phyloP scores from a whole-genome alignment of 768 basidiomycete genomes.

The Leccinum arenicola region DNA sequence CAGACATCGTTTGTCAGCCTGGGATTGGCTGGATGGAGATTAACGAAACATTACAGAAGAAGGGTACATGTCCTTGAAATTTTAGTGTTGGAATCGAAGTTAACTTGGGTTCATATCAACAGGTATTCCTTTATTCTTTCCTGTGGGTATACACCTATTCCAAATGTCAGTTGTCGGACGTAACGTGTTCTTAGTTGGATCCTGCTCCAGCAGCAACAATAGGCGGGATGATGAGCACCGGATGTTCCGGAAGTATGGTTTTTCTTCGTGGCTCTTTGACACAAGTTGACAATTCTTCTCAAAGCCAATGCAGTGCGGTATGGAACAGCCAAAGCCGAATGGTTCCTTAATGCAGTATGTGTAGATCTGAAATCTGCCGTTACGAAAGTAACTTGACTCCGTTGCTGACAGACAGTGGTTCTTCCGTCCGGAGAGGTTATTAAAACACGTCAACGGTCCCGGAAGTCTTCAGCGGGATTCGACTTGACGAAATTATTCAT shows the following conservation, averaged over 20 bases:
- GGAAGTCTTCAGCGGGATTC: conserved; percentile 88
- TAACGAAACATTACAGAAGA: conserved; percentile 61
- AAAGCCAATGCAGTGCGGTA: conserved; percentile 80
- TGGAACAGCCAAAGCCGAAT: conserved; percentile 86
- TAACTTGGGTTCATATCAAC: neutral
- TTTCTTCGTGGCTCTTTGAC: neutral
- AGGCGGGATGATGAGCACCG: conserved; percentile 84
- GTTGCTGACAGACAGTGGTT: conserved; percentile 67
- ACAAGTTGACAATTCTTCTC: conserved; percentile 15
- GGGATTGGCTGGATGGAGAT: conserved; percentile 71
- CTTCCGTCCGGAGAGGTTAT: conserved; percentile 88
- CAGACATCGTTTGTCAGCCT: conserved; percentile 73
- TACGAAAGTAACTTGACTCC: neutral
- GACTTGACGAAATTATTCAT: conserved; percentile 85
- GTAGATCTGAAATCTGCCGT: neutral
- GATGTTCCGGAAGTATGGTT: conserved; percentile 76
- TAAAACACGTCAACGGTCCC: conserved; percentile 74
- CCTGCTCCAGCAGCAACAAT: conserved; percentile 79
- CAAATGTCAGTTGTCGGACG: neutral
- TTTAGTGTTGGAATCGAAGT: neutral
- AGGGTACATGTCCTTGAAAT: conserved; percentile 37
- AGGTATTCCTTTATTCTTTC: conserved; percentile 83
- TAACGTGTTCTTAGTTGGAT: conserved; percentile 49
- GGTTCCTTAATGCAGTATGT: conserved; percentile 82
- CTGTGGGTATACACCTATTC: conserved; percentile 40